phyloP scores from a whole-genome alignment of 1,139 yeast genomes.

The Blastobotrys malaysiensis region DNA sequence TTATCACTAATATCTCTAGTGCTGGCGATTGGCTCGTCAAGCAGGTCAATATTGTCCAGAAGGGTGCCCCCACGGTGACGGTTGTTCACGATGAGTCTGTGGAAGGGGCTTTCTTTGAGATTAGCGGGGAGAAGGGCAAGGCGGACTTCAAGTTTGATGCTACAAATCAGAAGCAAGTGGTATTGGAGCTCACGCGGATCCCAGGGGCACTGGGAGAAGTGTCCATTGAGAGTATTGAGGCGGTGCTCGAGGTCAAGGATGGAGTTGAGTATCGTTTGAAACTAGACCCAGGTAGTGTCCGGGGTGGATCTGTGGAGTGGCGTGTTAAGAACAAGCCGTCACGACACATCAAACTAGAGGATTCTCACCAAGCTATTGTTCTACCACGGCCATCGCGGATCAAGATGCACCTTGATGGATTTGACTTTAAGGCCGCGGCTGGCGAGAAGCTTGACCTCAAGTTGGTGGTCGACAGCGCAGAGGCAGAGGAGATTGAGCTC shows the following conservation, averaged over 20 bases:
- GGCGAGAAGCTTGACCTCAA: slow-evolving; percentile 26
- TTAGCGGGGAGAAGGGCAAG: slow-evolving; percentile 11
- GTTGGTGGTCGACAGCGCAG: slow-evolving; percentile 26
- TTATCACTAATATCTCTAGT: slow-evolving; percentile 11
- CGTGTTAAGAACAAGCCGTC: background rate
- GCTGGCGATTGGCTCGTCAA: slow-evolving; percentile 12
- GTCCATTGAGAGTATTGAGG: slow-evolving; percentile 3
- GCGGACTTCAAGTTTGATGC: slow-evolving; percentile 25
- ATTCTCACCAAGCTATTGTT: background rate
- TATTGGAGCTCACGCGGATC: slow-evolving; percentile 25
- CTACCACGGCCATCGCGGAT: slow-evolving; percentile 29
- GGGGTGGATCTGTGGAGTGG: background rate
- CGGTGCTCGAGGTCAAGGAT: background rate
- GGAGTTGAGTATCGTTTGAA: background rate
- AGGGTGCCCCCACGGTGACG: slow-evolving; percentile 12
- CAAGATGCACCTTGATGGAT: slow-evolving; percentile 16
- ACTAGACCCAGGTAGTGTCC: background rate
- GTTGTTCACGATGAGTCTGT: slow-evolving; percentile 17
- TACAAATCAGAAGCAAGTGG: slow-evolving; percentile 15
- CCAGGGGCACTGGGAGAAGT: slow-evolving; percentile 24
- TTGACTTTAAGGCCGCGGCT: slow-evolving; percentile 22
- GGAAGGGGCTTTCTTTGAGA: slow-evolving; percentile 3
- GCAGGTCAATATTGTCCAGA: slow-evolving; percentile 7
- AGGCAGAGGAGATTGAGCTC: slow-evolving; percentile 25
- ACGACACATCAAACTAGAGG: background rate